Evolutionary conservation across 768 basidiomycete genomes (phyloP), one percentile per base, ranked within the genome.

Genomic region (Amanita fuliginea): DNA sequence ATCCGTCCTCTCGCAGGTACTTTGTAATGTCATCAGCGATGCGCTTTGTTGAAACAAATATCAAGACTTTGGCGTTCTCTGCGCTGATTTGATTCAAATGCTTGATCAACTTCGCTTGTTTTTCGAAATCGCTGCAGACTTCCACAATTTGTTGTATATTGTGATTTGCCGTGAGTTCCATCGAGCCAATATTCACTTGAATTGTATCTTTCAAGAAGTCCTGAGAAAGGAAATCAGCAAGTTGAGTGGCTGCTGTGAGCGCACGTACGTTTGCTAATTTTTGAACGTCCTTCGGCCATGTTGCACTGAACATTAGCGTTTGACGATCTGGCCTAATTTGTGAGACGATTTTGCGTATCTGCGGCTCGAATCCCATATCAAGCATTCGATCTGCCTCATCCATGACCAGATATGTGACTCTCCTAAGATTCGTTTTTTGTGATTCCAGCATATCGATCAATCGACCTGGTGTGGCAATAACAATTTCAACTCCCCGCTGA

Each of bases 361-460:
- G 96, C 47, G 96, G 96, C 70, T 99, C 96, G 71, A 99, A 99
- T 75, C 96, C 96, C 96, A 99, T 99, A 73, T 99, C 96, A 55
- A 99, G 78, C 96, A 99, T 99, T 61, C 96, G 90, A 72, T 99
- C 96, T 40, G 96, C 96, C 67, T 99, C 96, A 61, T 99, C 96
- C 83, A 99, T 89, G 62, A 99, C 96, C 35, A 99, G 77, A 67
- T 98, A 99, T 18, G 96, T 99, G 50, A 99, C 76, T 36, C 96
- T 84, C 51, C 88, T 88, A 47, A 99, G 78, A 67, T 98, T 98
- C 18, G 94, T 98, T 71, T 96, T 96, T 62, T 87, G 83, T 1
- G 79, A 80, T 71, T 99, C 96, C 22, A 99, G 78, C 96, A 99
- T 98, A 63, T 99, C 96, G 57, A 99, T 99, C 56, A 99, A 74